Evolutionary conservation across 75 land plant genomes (phyloP).

Genomic region (Picea glauca): DNA sequence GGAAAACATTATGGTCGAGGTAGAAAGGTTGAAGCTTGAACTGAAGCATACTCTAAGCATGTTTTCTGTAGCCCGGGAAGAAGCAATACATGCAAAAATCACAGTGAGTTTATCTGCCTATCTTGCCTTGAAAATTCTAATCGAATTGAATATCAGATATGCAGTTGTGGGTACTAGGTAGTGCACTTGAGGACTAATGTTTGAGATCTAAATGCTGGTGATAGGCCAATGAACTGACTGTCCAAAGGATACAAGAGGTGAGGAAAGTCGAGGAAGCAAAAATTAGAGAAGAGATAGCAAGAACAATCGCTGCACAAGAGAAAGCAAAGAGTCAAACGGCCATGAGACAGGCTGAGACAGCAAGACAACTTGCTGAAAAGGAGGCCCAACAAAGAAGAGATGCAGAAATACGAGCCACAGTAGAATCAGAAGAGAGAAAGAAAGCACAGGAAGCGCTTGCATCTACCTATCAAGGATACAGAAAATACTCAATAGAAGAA

Average conservation of each 20-base stretch:
- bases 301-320: conserved; percentile 39
- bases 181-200: background rate
- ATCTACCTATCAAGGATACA: conserved; percentile 31
- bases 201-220: background rate
- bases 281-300: conserved; percentile 46
- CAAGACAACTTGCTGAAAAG: conserved; percentile 48
- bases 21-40: conserved; percentile 42
- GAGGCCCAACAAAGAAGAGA: conserved; percentile 43
- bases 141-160: background rate
- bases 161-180: too few species aligned
- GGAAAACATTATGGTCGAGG: conserved; percentile 18
- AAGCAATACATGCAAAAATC: conserved; percentile 28
- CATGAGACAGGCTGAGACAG: conserved; percentile 49
- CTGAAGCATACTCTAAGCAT: conserved; percentile 37
- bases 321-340: conserved; percentile 51
- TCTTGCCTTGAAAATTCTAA: background rate
- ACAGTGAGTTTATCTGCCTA: conserved; percentile 19
- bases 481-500: conserved; percentile 56
- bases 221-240: conserved; percentile 52
- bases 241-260: conserved; percentile 49
- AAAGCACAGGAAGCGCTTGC: conserved; percentile 37
- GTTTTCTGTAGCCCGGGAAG: conserved; percentile 44
- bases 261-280: conserved; percentile 40
- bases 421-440: conserved; percentile 48
- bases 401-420: conserved; percentile 47